Percentiles rank a stretch among this genome's conserved stretches.
Conservation (phyloP, 805 yeast genomes). For the Wickerhamiella siamensis region DNA sequence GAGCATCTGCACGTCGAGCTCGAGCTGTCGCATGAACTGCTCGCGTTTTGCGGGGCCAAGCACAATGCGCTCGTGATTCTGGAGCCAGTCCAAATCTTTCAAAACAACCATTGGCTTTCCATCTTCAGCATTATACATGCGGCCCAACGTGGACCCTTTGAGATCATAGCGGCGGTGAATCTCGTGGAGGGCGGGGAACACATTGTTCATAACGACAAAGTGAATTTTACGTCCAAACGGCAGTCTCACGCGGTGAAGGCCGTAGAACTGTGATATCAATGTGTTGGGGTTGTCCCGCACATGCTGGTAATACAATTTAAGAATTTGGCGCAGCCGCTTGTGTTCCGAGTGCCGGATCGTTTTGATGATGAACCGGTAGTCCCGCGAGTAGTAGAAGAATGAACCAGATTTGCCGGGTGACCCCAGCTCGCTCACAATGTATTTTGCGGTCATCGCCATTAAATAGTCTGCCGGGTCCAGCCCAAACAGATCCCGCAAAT, state of each 20-base stretch:
- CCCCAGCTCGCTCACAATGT: conserved; percentile 77
- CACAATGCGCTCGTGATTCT: conserved; percentile 44
- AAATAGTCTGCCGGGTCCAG: conserved; percentile 93
- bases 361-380: conserved; percentile 85
- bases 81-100: conserved; percentile 84
- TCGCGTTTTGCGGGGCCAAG: conserved; percentile 60
- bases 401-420: conserved; percentile 97
- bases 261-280: conserved; percentile 86
- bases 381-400: conserved; percentile 87
- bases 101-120: conserved; percentile 32
- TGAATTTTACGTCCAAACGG: conserved; percentile 74
- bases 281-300: conserved; percentile 78
- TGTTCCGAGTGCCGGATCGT: conserved; percentile 93
- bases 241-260: conserved; percentile 84
- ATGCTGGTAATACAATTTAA: conserved; percentile 66
- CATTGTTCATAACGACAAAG: conserved; percentile 90
- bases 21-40: conserved; percentile 53
- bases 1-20: conserved; percentile 57
- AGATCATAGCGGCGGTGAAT: conserved; percentile 77
- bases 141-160: conserved; percentile 84
- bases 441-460: conserved; percentile 82
- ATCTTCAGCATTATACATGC: conserved; percentile 25
- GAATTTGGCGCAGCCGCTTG: conserved; percentile 56
- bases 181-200: conserved; percentile 86
- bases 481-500: conserved; percentile 62